These are phyloP conservation scores for Cardamine resedifolia DNA, from an alignment of 345 rosid species.

Conservation along the genomic window DNA sequence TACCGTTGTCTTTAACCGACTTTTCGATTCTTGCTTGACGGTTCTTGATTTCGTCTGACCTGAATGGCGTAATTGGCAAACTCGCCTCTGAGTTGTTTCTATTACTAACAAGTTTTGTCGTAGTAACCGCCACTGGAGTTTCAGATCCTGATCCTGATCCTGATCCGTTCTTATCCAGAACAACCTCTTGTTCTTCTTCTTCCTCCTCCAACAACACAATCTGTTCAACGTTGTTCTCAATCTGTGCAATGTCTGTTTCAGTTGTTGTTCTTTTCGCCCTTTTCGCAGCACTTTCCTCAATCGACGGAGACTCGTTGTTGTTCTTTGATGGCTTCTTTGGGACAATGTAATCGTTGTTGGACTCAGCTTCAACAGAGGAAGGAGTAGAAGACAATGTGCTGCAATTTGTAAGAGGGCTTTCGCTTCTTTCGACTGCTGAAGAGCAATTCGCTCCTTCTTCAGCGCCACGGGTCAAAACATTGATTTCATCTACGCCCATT, in stretches of 20 bases:
- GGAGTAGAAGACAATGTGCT: slow-evolving; percentile 75
- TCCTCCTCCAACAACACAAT: slow-evolving; percentile 25
- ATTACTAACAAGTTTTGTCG: slow-evolving; percentile 3
- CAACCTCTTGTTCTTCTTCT: slow-evolving; percentile 37
- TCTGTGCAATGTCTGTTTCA: slow-evolving; percentile 18
- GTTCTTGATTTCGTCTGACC: slow-evolving; percentile 56
- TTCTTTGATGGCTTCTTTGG: slow-evolving; percentile 20
- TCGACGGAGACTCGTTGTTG: slow-evolving; percentile 9
- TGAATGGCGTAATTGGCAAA: slow-evolving; percentile 84
- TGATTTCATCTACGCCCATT: slow-evolving; percentile 53
- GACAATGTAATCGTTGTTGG: slow-evolving; percentile 48
- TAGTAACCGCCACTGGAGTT: slow-evolving; percentile 34
- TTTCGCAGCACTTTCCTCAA: slow-evolving; percentile 15
- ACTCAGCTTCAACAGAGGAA: slow-evolving; percentile 91
- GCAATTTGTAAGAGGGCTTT: slow-evolving; percentile 89
- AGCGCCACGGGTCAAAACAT: slow-evolving; percentile 38
- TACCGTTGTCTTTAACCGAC: slow-evolving; percentile 39
- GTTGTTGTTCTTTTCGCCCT: neutral
- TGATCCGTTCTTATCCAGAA: slow-evolving; percentile 23
- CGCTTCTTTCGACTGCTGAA: slow-evolving; percentile 64
- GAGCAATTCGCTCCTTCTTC: slow-evolving; percentile 47
- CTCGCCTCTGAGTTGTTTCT: slow-evolving; percentile 50
- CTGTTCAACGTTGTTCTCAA: slow-evolving; percentile 19
- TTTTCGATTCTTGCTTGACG: slow-evolving; percentile 58
- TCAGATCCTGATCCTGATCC: slow-evolving; percentile 16